Conservation (phyloP, 2,329 filamentous ascomycete species). For the Nemania abortiva region DNA sequence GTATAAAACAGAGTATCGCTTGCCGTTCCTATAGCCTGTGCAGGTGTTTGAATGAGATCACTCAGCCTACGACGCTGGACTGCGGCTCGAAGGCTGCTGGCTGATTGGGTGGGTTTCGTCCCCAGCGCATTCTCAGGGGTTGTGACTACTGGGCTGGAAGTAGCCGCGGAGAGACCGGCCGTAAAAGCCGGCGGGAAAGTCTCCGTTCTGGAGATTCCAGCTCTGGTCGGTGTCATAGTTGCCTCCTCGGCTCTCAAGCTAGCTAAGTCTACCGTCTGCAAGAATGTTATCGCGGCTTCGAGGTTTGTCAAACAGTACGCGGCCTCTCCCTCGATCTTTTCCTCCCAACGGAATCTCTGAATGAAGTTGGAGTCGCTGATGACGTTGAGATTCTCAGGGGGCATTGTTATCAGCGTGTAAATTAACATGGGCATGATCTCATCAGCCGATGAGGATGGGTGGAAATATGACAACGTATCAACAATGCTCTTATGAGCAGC, state of each 20-base stretch:
- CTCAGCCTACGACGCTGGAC: slow-evolving; percentile 77
- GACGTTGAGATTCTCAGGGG: slow-evolving; percentile 85
- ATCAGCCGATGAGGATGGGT: slow-evolving; percentile 88
- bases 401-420: slow-evolving; percentile 91
- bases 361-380: slow-evolving; percentile 97
- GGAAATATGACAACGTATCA: slow-evolving; percentile 78
- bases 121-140: slow-evolving; percentile 50
- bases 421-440: slow-evolving; percentile 98
- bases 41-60: slow-evolving; percentile 86
- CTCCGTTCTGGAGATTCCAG: slow-evolving; percentile 63
- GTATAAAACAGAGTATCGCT: slow-evolving; percentile 88
- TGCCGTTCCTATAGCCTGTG: slow-evolving; percentile 83
- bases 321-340: slow-evolving; percentile 90
- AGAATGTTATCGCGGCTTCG: slow-evolving; percentile 92
- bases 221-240: slow-evolving; percentile 75
- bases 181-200: slow-evolving; percentile 70
- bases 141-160: slow-evolving; percentile 50
- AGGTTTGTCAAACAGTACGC: slow-evolving; percentile 97
- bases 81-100: slow-evolving; percentile 59
- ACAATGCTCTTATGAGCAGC: slow-evolving; percentile 94
- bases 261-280: slow-evolving; percentile 94
- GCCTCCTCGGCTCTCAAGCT: slow-evolving; percentile 85
- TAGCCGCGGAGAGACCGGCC: slow-evolving; percentile 56
- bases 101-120: slow-evolving; percentile 54
- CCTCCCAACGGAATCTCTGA: slow-evolving; percentile 87